Conservation (phyloP, 129 eudicot genomes). For the Smallanthus sonchifolius region DNA sequence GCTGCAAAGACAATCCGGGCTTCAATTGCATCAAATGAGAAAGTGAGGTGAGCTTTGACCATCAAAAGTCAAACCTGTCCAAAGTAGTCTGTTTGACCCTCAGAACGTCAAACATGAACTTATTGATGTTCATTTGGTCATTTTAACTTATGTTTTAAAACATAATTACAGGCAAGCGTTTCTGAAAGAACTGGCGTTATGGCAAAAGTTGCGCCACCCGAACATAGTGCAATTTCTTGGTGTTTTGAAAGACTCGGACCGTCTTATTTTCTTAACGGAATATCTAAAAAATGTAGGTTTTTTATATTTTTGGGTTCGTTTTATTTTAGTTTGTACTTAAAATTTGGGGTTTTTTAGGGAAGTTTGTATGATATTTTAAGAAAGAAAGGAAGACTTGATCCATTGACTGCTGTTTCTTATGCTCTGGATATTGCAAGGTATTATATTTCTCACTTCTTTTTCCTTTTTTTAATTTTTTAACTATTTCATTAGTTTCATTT, state of each 20-base stretch:
- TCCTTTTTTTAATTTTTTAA: neutral
- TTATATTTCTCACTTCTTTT: neutral
- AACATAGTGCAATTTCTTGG: conserved; percentile 78
- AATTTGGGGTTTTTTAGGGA: conserved; percentile 39
- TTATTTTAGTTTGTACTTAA: conserved; percentile 8
- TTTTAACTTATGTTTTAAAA: neutral
- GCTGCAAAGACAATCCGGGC: conserved; percentile 71
- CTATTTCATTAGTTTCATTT: neutral
- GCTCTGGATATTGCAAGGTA: conserved; percentile 84
- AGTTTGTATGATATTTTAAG: conserved; percentile 54
- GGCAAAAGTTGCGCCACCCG: conserved; percentile 67
- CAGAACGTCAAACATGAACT: neutral
- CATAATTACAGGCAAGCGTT: conserved; percentile 44
- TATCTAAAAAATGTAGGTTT: conserved; percentile 51
- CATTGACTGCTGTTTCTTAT: conserved; percentile 60
- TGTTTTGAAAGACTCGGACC: conserved; percentile 56
- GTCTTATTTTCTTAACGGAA: conserved; percentile 57
- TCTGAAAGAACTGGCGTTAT: conserved; percentile 58
- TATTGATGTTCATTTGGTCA: neutral
- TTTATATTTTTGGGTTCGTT: neutral
- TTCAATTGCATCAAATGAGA: conserved; percentile 58
- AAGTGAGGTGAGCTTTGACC: conserved; percentile 46
- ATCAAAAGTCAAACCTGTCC: conserved; percentile 8
- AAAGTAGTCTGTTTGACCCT: conserved; percentile 6
- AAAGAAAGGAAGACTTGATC: conserved; percentile 64